Conservation (phyloP, 2,329 filamentous ascomycete species). For the Cladobotryum mycophilum region DNA sequence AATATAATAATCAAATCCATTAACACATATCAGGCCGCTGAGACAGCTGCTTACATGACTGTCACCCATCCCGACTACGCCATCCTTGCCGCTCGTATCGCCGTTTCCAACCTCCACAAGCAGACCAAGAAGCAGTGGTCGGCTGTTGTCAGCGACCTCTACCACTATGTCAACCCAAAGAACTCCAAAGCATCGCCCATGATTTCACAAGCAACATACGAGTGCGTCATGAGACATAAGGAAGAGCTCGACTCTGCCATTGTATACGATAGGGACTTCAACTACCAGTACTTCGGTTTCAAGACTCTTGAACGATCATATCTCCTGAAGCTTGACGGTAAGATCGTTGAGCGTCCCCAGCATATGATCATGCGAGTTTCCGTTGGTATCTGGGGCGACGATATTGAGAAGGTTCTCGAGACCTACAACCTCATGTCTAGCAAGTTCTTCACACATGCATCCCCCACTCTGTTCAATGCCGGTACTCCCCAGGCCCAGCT, state of each 20-base stretch:
- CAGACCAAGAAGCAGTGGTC: conserved; percentile 99
- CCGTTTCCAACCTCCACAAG: conserved; percentile 99
- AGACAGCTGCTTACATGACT: conserved; percentile 99
- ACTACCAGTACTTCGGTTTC: conserved; percentile 99
- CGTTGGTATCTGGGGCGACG: conserved; percentile 91
- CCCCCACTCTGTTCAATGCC: conserved; percentile 95
- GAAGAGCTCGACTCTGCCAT: conserved; percentile 98
- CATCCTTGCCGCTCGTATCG: conserved; percentile 95
- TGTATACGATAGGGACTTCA: conserved; percentile 98
- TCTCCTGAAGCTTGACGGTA: conserved; percentile 88
- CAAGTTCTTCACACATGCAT: conserved; percentile 98
- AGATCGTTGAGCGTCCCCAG: conserved; percentile 94
- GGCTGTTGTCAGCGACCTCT: conserved; percentile 86
- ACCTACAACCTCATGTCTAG: conserved; percentile 99
- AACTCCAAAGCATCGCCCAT: conserved; percentile 80
- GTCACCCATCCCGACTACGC: conserved; percentile 99
- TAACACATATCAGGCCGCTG: conserved; percentile 64
- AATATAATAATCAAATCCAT: conserved; percentile 11
- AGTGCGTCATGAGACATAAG: conserved; percentile 90
- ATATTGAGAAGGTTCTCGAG: conserved; percentile 91
- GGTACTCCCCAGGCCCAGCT: conserved; percentile 92
- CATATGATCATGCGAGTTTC: conserved; percentile 99
- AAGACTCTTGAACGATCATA: conserved; percentile 98
- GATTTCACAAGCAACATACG: conserved; percentile 88
- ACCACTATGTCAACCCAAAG: conserved; percentile 93